Evolutionary conservation across 441 rosid species (phyloP), one percentile per base, ranked within the genome.

Genomic region (Eugenia klotzschiana): DNA sequence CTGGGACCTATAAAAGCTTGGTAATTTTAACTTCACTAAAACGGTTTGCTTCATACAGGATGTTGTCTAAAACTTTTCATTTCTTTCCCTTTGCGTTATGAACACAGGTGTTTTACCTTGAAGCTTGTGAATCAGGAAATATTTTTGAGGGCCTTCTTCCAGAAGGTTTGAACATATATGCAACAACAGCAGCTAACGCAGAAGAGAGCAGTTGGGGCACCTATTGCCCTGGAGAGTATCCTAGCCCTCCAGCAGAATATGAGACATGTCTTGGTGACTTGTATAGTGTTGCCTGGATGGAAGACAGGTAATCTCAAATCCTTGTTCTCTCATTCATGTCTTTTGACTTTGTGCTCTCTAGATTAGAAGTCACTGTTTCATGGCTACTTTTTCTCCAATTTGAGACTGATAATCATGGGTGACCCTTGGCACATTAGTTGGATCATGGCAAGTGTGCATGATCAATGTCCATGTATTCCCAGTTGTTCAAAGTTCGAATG

Each of bases 1-100:
- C 90, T 16, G 97, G 95, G 88, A 92, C 92, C 60, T 97, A 94
- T 81, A 87, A 92, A 89, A 95, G 94, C 94, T 84, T 94, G 97
- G 98, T 95, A 77, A 86, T 27, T 55, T 37, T 22, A 49, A 25
- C 49, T 23, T 74, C 20, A 80, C 54, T 41, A 25, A 77, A 64
- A 11, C 4, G 20, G 25, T 20, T 64, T 64, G 77, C 46, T 64
- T 64, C 14, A 33, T 9, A 9, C 1, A 33, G 1, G 22, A n/a
- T 22, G 14, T 15, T 40, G 22, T 51, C 40, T 79, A 79, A 25
- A 27, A 86, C 23, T 41, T 33, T 53, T 6, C 43, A 14, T 43
- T 10, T 25, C 11, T n/a, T 60, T 53, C 51, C 43, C 0, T 27
- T 46, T 73, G n/a, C 23, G 7, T 23, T 27, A 15, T 84, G 49